Base-by-base conservation (phyloP, 768 basidiomycete genomes). In the Sistotremastrum niveocremeum region DNA sequence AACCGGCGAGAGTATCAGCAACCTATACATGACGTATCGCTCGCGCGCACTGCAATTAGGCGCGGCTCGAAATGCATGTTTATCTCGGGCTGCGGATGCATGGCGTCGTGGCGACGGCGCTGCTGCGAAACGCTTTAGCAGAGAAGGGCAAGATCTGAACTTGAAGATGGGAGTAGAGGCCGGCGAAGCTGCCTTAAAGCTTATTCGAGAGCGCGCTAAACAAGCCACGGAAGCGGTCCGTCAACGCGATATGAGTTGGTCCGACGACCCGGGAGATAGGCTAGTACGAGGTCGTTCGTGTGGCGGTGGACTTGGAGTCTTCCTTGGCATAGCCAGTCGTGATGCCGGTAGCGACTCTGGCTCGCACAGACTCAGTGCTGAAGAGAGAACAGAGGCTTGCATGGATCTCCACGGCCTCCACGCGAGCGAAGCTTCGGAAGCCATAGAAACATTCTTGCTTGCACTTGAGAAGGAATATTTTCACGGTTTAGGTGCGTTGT, bases 91-190 rank as follows among this genome's bases (percentile, higher is more conserved):
- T 8, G 94, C 95, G 3, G 91, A 95, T 56, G 90, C 93, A 3
- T 99, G 90, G 87, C 73, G 88, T 46, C 74, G 89, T 2, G 93
- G 94, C 1, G 95, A 99, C 54, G 94, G 94, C 3, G 90, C 93
- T 0, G 84, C 86, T 1, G 95, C 95, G 35, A 95, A 97, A 64
- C 71, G 89, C 41, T 98, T 94, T 65, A 87, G 84, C 51, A 70
- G 87, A 37, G 93, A 98, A 57, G 95, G 91, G 1, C 87, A 94
- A 54, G 89, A 94, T 37, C 66, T 95, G 49, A 98, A 98, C 56
- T 78, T 76, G 38, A 85, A 86, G 62, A 95, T 99, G 88, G 70
- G 77, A 38, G 67, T 64, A 29, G 95, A 97, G 66, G 87, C 90
- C 72, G 72, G 74, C 6, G 73, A 76, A 33, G 90, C 94, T 4